phyloP scores from a whole-genome alignment of 139 green algal species.

The Picochlorum sp. region DNA sequence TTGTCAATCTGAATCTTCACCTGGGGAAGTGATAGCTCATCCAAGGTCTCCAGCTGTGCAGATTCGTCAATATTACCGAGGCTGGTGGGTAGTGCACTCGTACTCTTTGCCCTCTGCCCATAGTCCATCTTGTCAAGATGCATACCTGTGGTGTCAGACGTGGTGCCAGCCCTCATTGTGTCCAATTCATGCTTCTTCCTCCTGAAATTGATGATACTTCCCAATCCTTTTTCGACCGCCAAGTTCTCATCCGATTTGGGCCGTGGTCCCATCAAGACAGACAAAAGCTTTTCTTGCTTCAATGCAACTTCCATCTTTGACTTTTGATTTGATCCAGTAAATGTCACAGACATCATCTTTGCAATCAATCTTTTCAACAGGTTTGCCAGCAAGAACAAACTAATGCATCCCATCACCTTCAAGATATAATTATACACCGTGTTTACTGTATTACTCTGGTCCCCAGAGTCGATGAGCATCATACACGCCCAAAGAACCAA shows the following conservation, averaged over 20 bases:
- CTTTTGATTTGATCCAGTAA: conserved; percentile 57
- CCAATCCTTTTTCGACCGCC: neutral
- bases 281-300: conserved; percentile 17
- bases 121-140: neutral
- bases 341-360: conserved; percentile 62
- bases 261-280: neutral
- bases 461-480: conserved; percentile 10
- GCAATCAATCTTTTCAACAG: conserved; percentile 56
- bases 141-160: neutral
- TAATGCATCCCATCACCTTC: conserved; percentile 44
- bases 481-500: conserved; percentile 13
- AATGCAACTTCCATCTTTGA: conserved; percentile 59
- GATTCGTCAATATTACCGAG: neutral
- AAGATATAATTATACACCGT: conserved; percentile 19
- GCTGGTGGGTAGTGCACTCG: neutral
- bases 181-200: neutral
- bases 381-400: conserved; percentile 55
- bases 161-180: neutral
- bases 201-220: neutral
- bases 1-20: conserved; percentile 3
- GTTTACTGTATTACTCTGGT: neutral
- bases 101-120: neutral
- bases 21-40: neutral
- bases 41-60: neutral
- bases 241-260: neutral